Evolutionary conservation across 345 rosid genomes (phyloP).

Genomic region (Xanthoceras sorbifolium): DNA sequence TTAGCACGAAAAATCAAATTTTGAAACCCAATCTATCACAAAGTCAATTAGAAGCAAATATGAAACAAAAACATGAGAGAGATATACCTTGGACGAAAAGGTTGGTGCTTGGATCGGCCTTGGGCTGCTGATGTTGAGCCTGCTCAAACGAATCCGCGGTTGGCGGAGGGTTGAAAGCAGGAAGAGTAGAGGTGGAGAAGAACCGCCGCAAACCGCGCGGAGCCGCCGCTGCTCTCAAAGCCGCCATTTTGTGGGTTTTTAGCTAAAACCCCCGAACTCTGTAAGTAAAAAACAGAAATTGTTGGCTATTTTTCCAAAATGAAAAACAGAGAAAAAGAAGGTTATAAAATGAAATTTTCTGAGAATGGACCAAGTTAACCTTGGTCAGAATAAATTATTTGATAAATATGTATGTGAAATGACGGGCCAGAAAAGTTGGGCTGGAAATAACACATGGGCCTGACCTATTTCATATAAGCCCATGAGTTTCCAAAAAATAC

Average conservation of each 20-base stretch:
- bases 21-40: background rate
- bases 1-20: background rate
- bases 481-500: too few relatives aligned
- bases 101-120: conserved; percentile 74
- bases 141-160: conserved; percentile 11
- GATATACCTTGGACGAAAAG: conserved; percentile 71
- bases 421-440: background rate
- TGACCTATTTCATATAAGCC: background rate
- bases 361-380: too few relatives aligned
- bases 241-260: conserved; percentile 32
- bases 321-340: too few relatives aligned
- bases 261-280: too few relatives aligned
- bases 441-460: background rate
- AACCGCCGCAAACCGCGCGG: conserved; percentile 51
- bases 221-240: conserved; percentile 42
- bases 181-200: conserved; percentile 43
- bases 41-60: too few relatives aligned
- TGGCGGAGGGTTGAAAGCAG: conserved; percentile 36
- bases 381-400: too few relatives aligned
- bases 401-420: background rate
- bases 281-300: too few relatives aligned
- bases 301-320: too few relatives aligned
- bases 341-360: too few relatives aligned
- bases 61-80: background rate
- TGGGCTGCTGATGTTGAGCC: conserved; percentile 34